Base-by-base conservation (phyloP, 192 early-diverging fungal species). In the Coemansia sp. region DNA sequence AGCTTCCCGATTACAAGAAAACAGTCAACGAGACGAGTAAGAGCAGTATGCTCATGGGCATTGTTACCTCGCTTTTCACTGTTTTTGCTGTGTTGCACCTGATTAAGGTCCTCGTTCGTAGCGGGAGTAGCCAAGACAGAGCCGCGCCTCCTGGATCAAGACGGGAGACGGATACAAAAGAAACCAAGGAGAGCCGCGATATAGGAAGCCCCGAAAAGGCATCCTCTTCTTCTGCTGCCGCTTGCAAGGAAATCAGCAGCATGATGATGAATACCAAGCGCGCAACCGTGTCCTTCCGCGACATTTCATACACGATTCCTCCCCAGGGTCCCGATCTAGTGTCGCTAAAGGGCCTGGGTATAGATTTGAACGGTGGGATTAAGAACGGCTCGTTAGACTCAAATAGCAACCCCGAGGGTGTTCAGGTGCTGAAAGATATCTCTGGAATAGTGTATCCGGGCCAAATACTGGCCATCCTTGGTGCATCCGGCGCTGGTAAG, bases 391-490 rank as follows among this genome's bases (percentile, higher is more conserved):
- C 22, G 5, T 10, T 30, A 22, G 40, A 13, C 14, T 4, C 3
- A 7, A 26, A 36, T 22, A n/a, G n/a, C 13, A 15, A 18, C 2
- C 4, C 33, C 0, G 18, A 55, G 18, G 28, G 27, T 22, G 18
- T 64, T 17, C 40, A 64, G 36, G 69, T 92, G 4, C 53, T 92
- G 13, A 58, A 84, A 3, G 74, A 74, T 6, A 80, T 94, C 0
- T 80, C 79, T 10, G 94, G 94, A 1, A 47, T 85, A 9, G 92
- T 90, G 3, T 53, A 74, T 9, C 85, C 92, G 0, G 94, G 94
- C 8, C 77, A 94, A 55, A 81, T 97, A 5, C 81, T 93, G 80
- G 94, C 94, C 17, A 91, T 97, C 40, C 89, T 97, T 84, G 94
- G 92, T 5, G 88, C 87, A 3, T 91, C 90, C 13, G 91, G 90